Conservation (phyloP, 2,329 filamentous ascomycete species). For the Neonectria magnoliae region DNA sequence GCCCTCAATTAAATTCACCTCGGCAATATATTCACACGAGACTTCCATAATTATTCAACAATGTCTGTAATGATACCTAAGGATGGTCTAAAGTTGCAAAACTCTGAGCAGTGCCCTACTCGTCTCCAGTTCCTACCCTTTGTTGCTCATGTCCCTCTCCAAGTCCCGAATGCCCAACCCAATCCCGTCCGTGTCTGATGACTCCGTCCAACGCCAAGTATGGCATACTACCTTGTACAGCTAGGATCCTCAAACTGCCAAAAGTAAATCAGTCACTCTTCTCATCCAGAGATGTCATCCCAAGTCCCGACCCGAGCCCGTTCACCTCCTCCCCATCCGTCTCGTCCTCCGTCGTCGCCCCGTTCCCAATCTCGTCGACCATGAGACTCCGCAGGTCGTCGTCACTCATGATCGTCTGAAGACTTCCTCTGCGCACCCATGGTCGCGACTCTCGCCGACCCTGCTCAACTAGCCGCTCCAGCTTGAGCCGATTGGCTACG, state of each 20-base stretch:
- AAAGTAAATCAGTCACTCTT: slow-evolving; percentile 17
- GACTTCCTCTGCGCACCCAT: slow-evolving; percentile 59
- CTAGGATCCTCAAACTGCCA: neutral
- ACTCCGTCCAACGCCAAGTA: slow-evolving; percentile 16
- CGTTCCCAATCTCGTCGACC: slow-evolving; percentile 46
- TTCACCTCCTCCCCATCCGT: slow-evolving; percentile 47
- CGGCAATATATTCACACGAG: neutral
- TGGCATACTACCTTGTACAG: neutral
- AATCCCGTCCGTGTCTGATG: neutral
- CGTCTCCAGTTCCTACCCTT: neutral
- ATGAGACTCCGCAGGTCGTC: slow-evolving; percentile 66
- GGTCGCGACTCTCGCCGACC: slow-evolving; percentile 65
- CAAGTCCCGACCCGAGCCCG: slow-evolving; percentile 33
- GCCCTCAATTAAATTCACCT: neutral
- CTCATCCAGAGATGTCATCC: slow-evolving; percentile 42
- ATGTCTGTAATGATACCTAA: neutral
- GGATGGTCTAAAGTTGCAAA: neutral
- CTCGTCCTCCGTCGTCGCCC: slow-evolving; percentile 51
- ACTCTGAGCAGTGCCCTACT: neutral
- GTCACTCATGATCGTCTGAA: slow-evolving; percentile 70
- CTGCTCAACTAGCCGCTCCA: slow-evolving; percentile 76
- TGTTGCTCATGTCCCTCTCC: neutral
- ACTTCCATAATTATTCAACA: neutral
- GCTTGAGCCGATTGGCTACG: slow-evolving; percentile 83
- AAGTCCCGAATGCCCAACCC: neutral